A percentile compares a stretch with the other conserved stretches of the same genome.
phyloP scores from a whole-genome alignment of 305 asterid species.

The Caryopteris hybrid region DNA sequence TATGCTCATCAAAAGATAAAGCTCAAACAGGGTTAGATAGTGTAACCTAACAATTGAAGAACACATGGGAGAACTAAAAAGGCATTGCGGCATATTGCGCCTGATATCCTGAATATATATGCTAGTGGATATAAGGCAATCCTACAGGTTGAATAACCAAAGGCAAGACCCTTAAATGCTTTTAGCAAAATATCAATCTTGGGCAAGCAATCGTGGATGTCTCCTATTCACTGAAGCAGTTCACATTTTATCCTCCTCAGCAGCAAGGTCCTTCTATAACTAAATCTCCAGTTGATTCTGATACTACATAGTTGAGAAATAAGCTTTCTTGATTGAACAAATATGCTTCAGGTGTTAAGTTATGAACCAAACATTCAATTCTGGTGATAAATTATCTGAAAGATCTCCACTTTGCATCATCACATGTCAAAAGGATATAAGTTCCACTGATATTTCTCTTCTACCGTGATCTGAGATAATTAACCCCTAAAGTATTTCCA shows the following conservation, averaged over 20 bases:
- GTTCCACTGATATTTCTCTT: not conserved
- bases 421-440: not conserved
- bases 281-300: too few relatives aligned
- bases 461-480: not conserved
- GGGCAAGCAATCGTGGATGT: not conserved
- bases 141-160: not conserved
- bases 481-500: not conserved
- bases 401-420: not conserved
- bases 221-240: not conserved
- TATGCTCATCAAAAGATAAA: not conserved
- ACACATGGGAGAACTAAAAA: too few relatives aligned
- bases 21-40: not conserved
- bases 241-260: not conserved
- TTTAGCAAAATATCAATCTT: not conserved
- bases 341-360: not conserved
- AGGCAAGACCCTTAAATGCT: not conserved
- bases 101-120: not conserved
- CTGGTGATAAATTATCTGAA: too few relatives aligned
- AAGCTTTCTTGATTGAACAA: too few relatives aligned
- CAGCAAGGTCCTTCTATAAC: not conserved
- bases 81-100: too few relatives aligned
- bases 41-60: too few relatives aligned
- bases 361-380: too few relatives aligned
- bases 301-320: too few relatives aligned
- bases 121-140: not conserved